Evolutionary conservation across 2,329 filamentous ascomycete genomes (phyloP), one percentile per base, ranked within the genome.

Genomic region (Ophiostoma himal-ulmi): DNA sequence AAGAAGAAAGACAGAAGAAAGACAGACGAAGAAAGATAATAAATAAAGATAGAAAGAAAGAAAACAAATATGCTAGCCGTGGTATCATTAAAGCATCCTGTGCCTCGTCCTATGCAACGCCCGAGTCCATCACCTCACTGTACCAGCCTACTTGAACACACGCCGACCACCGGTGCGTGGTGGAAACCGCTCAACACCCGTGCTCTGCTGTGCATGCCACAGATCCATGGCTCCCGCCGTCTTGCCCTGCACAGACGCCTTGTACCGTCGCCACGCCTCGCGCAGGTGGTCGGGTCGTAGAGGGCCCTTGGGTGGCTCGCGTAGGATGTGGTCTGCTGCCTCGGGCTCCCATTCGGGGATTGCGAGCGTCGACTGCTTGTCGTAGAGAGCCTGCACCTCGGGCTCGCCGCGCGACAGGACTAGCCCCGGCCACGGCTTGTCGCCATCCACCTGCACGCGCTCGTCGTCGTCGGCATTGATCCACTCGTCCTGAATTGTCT

Each of bases 261-360:
- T 89, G 78, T 92, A 91, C 67, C 91, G 83, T 70, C 90, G 83
- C 77, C 90, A 82, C 5, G 91, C 90, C 78, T 94, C 91, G 26
- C 90, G 83, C 65, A 94, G 78, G 78, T 94, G 91, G 72, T 93
- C 91, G 0, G 91, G 90, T 36, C 89, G 85, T 66, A 94, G 77
- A 0, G 91, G 90, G 0, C 84, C 86, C 52, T 83, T 81, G 57
- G 80, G 78, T 4, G 77, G 77, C 65, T 81, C 77, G 54, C 78
- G 77, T 7, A 80, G 77, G 26, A 78, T 73, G 70, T 75, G 80
- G 73, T 75, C 79, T 64, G 41, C 74, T 69, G 69, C 75, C 71
- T 75, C 75, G 13, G 73, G 74, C 4, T 76, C 75, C 68, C 73
- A 72, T 52, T 74, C 75, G 14, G 74, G 74, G n/a, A 75, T 74